phyloP scores from a whole-genome alignment of 352 stramenopile species.

The Phytophthora pisi region DNA sequence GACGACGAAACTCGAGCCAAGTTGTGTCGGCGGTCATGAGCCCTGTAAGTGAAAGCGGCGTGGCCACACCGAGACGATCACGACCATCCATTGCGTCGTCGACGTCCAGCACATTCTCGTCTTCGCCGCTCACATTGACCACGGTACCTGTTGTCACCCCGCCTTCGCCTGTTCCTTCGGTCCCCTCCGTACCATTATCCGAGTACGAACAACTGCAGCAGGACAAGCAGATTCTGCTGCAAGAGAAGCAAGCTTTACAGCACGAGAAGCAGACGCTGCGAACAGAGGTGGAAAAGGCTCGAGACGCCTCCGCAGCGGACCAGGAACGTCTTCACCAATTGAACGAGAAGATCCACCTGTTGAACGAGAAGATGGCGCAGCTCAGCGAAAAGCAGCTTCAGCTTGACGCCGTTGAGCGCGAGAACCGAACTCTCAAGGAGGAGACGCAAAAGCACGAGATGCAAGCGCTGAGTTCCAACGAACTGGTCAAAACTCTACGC shows the following conservation, averaged over 20 bases:
- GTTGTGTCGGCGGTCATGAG: slow-evolving; percentile 2
- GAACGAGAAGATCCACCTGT: slow-evolving; percentile 43
- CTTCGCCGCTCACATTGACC: slow-evolving; percentile 16
- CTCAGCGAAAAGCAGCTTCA: slow-evolving; percentile 45
- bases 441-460: slow-evolving; percentile 67
- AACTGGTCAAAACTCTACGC: slow-evolving; percentile 56
- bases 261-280: slow-evolving; percentile 37
- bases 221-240: slow-evolving; percentile 38
- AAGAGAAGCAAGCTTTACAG: slow-evolving; percentile 47
- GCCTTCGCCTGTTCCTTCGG: neutral
- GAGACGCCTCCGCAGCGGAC: slow-evolving; percentile 17
- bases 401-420: slow-evolving; percentile 52
- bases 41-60: slow-evolving; percentile 13
- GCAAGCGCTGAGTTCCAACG: slow-evolving; percentile 58
- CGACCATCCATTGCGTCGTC: slow-evolving; percentile 14
- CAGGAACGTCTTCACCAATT: slow-evolving; percentile 42
- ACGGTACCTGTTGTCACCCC: slow-evolving; percentile 8
- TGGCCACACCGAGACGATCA: slow-evolving; percentile 10
- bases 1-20: slow-evolving; percentile 22
- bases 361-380: slow-evolving; percentile 41
- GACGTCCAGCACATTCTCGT: slow-evolving; percentile 4
- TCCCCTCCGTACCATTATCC: slow-evolving; percentile 20
- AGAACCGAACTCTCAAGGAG: slow-evolving; percentile 65
- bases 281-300: slow-evolving; percentile 27
- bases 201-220: slow-evolving; percentile 51